These are phyloP conservation scores for Geotrichum candidum DNA, from an alignment of 1,139 yeast genomes.

Conservation along the genomic window DNA sequence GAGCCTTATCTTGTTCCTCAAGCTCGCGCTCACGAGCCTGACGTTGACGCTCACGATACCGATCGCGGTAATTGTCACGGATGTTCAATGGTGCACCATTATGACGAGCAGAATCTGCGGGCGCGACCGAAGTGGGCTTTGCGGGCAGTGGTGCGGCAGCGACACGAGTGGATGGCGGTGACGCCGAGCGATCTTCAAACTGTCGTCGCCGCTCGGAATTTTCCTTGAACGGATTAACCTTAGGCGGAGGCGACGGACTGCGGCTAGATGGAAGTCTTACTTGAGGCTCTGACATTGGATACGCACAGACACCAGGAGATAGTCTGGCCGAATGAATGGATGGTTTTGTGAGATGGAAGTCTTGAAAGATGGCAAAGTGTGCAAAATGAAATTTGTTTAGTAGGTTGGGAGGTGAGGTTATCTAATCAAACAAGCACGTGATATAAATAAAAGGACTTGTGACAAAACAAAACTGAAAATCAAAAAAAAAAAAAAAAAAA, in stretches of 20 bases:
- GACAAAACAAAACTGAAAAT: not conserved
- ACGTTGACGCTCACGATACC: constrained; percentile 29
- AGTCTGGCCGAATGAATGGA: not conserved
- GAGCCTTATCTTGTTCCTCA: constrained; percentile 13
- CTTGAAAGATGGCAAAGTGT: not conserved
- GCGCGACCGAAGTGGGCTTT: not conserved
- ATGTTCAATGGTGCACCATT: constrained; percentile 3
- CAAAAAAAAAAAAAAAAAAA: no score
- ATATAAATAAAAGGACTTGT: not conserved
- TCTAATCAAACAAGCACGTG: not conserved
- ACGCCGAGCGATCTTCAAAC: not conserved
- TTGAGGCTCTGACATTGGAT: not conserved
- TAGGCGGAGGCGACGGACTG: not conserved
- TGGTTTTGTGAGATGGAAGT: not conserved
- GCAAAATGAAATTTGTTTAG: not conserved
- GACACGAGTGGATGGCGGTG: not conserved
- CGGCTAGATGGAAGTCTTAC: not conserved
- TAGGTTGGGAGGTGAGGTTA: not conserved
- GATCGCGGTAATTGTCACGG: constrained; percentile 27
- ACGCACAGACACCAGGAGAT: not conserved
- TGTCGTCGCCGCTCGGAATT: constrained; percentile 5
- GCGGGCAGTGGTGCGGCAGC: not conserved
- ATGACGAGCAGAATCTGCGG: not conserved
- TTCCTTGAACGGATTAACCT: not conserved
- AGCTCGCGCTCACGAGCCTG: constrained; percentile 26